Evolutionary conservation across 2,329 filamentous ascomycete species (phyloP), one percentile per base, ranked within the genome.

Genomic region (Nemania sp.): DNA sequence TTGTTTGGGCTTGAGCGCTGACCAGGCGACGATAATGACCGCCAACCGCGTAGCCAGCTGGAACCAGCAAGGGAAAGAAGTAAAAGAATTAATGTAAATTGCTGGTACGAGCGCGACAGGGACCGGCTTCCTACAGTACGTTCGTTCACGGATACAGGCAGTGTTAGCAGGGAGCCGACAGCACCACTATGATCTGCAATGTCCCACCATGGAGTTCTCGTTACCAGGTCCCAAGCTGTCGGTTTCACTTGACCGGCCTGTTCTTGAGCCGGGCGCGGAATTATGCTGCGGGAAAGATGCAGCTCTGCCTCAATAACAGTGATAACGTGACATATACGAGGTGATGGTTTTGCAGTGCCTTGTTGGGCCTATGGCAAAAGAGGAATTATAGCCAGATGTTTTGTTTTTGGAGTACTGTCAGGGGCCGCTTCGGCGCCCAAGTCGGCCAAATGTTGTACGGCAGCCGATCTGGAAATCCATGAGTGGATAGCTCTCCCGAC

Each of bases 301-400:
- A 52, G 34, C 33, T 41, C 20, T 42, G n/a, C 44, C 44, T 51
- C 47, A 45, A 54, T 47, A 48, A 51, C 46, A 36, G 57, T 58
- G 57, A 60, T 58, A 55, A 50, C 49, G 57, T 57, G 51, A 60
- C 57, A 60, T 54, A 60, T 60, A 60, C 57, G 57, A 60, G 51
- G 55, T 58, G 50, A 55, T 43, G 28, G 50, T 36, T 43, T 54
- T 57, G 57, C 57, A 54, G 50, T 52, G 28, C 40, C 37, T 59
- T 39, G 34, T 36, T 26, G 42, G 51, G 49, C 57, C 57, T 60
- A 58, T 60, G 19, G 40, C 22, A 41, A 43, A 19, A 39, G 37
- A 37, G 28, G 28, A 43, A 41, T 47, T 37, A 45, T 49, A 30
- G 48, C 33, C 33, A 40, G 22, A 24, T 28, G 40, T 17, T 49